Percentiles rank a stretch among this genome's conserved stretches.
phyloP scores from a whole-genome alignment of 202 grass and related monocot genomes.

The Panicum virgatum region DNA sequence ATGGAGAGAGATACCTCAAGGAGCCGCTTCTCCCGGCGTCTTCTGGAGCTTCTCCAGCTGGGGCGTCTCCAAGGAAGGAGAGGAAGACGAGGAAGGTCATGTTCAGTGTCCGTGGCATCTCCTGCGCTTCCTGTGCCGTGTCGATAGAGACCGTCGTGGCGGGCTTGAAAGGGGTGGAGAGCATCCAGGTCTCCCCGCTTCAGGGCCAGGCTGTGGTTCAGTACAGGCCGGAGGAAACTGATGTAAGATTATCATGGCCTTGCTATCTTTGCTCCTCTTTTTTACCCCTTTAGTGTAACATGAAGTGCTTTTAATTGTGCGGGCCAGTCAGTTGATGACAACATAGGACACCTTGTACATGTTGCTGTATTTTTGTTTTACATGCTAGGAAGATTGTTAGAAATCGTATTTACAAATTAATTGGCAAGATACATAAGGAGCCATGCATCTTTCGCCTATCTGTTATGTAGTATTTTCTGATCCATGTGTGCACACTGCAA shows the following conservation, averaged over 20 bases:
- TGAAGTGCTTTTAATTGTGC: not conserved
- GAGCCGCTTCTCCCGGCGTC: constrained; percentile 53
- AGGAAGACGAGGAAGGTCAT: constrained; percentile 53
- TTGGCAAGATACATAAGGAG: not conserved
- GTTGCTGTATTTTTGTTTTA: not conserved
- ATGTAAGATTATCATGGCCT: constrained; percentile 49
- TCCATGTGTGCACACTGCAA: not conserved
- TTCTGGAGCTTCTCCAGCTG: constrained; percentile 25
- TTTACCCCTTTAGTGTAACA: not conserved
- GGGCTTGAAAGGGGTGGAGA: constrained; percentile 75
- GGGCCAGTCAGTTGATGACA: not conserved
- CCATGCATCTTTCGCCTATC: not conserved
- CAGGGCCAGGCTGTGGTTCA: constrained; percentile 74
- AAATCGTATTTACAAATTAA: constrained; percentile 3
- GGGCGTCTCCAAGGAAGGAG: constrained; percentile 35
- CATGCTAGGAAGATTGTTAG: constrained; percentile 3
- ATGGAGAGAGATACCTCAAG: constrained; percentile 49
- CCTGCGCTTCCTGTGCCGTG: constrained; percentile 70
- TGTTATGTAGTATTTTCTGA: not conserved
- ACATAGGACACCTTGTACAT: not conserved
- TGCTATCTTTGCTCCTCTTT: not conserved
- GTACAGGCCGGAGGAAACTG: constrained; percentile 65
- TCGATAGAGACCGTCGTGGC: constrained; percentile 80
- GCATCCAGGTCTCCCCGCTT: constrained; percentile 67
- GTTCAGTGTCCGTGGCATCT: constrained; percentile 77